Conservation (phyloP, 345 rosid genomes). For the Citrus medica region DNA sequence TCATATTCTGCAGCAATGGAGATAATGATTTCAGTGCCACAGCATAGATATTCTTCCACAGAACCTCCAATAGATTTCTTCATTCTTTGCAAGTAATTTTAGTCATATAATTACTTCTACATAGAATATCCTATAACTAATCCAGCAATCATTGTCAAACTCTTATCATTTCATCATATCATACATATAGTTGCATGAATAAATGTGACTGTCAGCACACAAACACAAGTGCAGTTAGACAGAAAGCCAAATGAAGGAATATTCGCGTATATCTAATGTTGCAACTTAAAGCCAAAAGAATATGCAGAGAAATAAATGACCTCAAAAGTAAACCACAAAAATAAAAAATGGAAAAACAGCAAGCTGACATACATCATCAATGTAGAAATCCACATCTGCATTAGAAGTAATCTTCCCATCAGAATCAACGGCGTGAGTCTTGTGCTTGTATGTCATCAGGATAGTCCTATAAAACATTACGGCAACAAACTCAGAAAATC, state of each 20-base stretch:
- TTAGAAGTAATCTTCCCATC: conserved; percentile 76
- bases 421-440: conserved; percentile 85
- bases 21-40: not conserved
- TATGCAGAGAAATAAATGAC: not conserved
- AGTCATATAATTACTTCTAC: not conserved
- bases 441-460: conserved; percentile 92
- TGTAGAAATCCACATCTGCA: conserved; percentile 90
- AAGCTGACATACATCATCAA: conserved; percentile 59
- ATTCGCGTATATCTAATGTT: not conserved
- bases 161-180: not conserved
- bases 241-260: not conserved
- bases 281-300: not conserved
- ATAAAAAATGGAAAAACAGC: not conserved
- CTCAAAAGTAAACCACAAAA: not conserved
- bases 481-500: not conserved
- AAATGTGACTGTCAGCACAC: not conserved
- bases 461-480: conserved; percentile 58
- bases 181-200: not conserved
- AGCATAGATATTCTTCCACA: not conserved
- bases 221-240: not conserved
- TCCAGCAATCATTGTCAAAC: not conserved
- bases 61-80: not conserved
- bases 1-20: conserved; percentile 67
- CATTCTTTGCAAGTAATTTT: not conserved
- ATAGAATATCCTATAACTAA: not conserved